A percentile compares a stretch with the other conserved stretches of the same genome.
phyloP scores from a whole-genome alignment of 257 asterid species.

The Ophiorrhiza pumila region DNA sequence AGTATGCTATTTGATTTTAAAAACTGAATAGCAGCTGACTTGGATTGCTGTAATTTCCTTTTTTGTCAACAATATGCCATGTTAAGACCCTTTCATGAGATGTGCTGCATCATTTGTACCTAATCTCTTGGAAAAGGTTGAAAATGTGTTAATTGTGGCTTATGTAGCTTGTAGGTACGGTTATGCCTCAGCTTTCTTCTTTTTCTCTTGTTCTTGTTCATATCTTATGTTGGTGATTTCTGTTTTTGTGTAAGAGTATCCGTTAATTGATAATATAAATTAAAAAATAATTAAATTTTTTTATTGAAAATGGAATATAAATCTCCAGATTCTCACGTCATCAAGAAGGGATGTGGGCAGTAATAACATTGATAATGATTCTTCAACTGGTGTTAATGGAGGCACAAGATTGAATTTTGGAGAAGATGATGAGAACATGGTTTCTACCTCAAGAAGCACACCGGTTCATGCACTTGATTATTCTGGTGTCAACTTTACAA shows the following conservation, averaged over 20 bases:
- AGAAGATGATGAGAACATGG: conserved; percentile 93
- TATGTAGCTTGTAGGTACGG: no score
- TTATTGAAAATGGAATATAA: neutral
- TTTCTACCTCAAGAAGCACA: conserved; percentile 54
- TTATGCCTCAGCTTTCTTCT: neutral
- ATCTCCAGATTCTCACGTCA: conserved; percentile 66
- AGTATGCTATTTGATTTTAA: neutral
- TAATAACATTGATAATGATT: conserved; percentile 42
- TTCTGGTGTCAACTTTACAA: conserved; percentile 49
- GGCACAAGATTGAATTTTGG: conserved; percentile 47
- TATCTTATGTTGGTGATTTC: neutral
- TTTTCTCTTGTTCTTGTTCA: neutral
- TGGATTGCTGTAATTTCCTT: neutral
- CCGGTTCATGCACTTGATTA: conserved; percentile 40
- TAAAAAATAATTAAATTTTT: neutral
- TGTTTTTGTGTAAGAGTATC: neutral
- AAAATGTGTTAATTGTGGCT: neutral
- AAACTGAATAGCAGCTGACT: neutral
- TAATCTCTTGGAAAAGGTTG: neutral
- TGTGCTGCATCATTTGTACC: neutral
- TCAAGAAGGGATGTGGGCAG: conserved; percentile 52
- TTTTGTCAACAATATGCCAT: neutral
- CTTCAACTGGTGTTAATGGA: conserved; percentile 61
- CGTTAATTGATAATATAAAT: neutral
- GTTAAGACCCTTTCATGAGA: neutral